Evolutionary conservation across 140 eudicot species (phyloP), one percentile per base, ranked within the genome.

Genomic region (Stevia rebaudiana): DNA sequence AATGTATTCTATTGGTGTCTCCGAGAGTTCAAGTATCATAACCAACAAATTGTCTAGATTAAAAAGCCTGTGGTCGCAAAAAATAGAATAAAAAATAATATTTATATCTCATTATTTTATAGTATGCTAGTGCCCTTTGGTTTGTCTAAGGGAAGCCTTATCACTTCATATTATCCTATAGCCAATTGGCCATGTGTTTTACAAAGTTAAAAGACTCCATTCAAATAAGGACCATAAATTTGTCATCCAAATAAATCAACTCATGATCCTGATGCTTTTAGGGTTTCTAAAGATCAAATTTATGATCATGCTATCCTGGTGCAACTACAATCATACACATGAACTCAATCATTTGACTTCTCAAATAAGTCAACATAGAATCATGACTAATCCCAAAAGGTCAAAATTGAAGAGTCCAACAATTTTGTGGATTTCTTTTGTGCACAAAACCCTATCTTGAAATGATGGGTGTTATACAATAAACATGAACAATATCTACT

Each of bases 401-500:
- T 75, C 80, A 68, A 75, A 63, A 56, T 5, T 60, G 24, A 30
- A 58, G 67, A 49, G 65, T 67, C 50, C 2, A 42, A 57, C 49
- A 36, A 22, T 42, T 50, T 18, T 46, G 68, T 33, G 54, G 39
- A 60, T 69, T 46, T 63, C 73, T 75, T 59, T 17, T 61, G 64
- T 65, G 74, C 65, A 37, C 53, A 70, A 63, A 73, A 56, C 69
- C 76, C 65, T 23, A 40, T 61, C 51, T 22, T 16, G 72, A 46
- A 67, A 63, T 51, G 52, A 74, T 58, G 75, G 79, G 64, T 1
- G 55, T 68, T 42, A 76, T 33, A 41, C 53, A 74, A 56, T 41
- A 37, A 64, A 63, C 58, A 53, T 40, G 49, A 65, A 64, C 47
- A 31, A 56, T 58, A 49, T 71, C 74, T 71, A 80, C 86, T 66